These are phyloP conservation scores for Incumbomyces lentus DNA, from an alignment of 2,329 filamentous ascomycete species.

Conservation along the genomic window DNA sequence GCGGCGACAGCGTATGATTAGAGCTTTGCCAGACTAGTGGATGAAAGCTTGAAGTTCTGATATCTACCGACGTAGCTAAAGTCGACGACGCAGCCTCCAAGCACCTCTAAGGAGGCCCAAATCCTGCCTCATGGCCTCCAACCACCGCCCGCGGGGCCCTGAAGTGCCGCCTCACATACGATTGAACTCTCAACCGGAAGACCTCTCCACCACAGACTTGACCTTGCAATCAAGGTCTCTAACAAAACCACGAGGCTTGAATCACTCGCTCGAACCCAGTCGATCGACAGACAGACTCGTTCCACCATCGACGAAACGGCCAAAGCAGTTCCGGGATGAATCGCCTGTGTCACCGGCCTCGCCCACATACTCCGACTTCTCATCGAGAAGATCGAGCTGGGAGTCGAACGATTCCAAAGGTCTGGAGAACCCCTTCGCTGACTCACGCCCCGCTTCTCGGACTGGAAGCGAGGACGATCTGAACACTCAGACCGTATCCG, in stretches of 20 bases:
- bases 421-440: slow-evolving; percentile 48
- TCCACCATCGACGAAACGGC: slow-evolving; percentile 19
- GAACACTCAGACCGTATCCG: slow-evolving; percentile 62
- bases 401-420: slow-evolving; percentile 49
- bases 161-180: slow-evolving; percentile 48
- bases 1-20: no score
- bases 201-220: slow-evolving; percentile 31
- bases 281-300: slow-evolving; percentile 17
- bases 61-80: no score
- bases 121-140: background rate
- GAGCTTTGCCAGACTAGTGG: no score
- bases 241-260: slow-evolving; percentile 8
- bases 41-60: no score
- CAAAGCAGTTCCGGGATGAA: slow-evolving; percentile 35
- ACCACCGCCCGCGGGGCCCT: background rate
- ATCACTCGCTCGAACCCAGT: background rate
- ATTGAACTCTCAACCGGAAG: slow-evolving; percentile 51
- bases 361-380: slow-evolving; percentile 41
- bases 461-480: slow-evolving; percentile 55
- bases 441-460: slow-evolving; percentile 40
- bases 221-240: slow-evolving; percentile 14
- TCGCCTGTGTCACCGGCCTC: slow-evolving; percentile 36
- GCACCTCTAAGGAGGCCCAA: background rate
- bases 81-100: no score
- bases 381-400: slow-evolving; percentile 55